Conservation (phyloP, 495 filamentous ascomycete genomes). For the Sporormia fimetaria region DNA sequence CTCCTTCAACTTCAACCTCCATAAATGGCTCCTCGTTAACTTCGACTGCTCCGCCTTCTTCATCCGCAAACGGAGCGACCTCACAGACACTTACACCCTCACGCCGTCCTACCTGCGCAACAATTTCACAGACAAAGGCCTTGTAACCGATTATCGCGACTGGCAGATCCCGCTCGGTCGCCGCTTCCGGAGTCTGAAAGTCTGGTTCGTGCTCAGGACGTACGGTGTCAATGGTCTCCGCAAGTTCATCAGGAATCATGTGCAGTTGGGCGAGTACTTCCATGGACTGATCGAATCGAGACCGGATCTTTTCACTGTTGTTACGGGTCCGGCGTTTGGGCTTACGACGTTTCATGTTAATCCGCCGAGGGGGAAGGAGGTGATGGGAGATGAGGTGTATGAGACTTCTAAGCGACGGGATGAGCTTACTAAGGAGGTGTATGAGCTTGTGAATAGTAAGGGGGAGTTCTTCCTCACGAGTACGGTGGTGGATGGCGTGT, state of each 20-base stretch:
- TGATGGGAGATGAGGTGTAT: conserved; percentile 27
- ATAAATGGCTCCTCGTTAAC: conserved; percentile 94
- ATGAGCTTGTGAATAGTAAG: conserved; percentile 60
- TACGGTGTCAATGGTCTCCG: conserved; percentile 76
- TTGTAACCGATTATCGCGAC: conserved; percentile 94
- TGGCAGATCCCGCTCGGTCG: conserved; percentile 96
- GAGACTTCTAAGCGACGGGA: conserved; percentile 46
- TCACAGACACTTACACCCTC: conserved; percentile 70
- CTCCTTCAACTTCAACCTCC: conserved; percentile 91
- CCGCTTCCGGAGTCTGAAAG: conserved; percentile 84
- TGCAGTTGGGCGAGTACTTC: conserved; percentile 61
- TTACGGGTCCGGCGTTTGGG: conserved; percentile 65
- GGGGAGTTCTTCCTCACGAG: conserved; percentile 80
- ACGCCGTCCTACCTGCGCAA: conserved; percentile 77
- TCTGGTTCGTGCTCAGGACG: conserved; percentile 89
- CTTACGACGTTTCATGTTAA: conserved; percentile 65
- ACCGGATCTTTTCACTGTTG: conserved; percentile 64
- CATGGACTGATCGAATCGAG: conserved; percentile 43
- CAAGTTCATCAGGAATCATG: conserved; percentile 53
- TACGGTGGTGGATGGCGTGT: conserved; percentile 60
- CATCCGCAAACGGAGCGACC: conserved; percentile 51
- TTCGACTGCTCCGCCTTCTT: conserved; percentile 53
- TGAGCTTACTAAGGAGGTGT: conserved; percentile 61
- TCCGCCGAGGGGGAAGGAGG: conserved; percentile 25
- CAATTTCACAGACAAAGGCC: conserved; percentile 62